These are phyloP conservation scores for Lactarius hatsudake DNA, from an alignment of 768 basidiomycete species.

Conservation along the genomic window DNA sequence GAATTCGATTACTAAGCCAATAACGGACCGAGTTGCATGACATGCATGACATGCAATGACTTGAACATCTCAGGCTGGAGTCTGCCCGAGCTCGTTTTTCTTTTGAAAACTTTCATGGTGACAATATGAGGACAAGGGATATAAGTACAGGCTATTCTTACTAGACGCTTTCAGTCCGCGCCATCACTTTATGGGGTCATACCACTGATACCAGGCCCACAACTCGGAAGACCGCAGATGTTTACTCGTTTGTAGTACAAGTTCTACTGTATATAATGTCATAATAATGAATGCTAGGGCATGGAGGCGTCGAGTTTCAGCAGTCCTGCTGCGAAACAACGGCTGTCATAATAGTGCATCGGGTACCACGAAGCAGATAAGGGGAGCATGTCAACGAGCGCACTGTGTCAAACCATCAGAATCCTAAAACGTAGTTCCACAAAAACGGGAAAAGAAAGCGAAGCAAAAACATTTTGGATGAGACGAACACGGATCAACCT, in stretches of 20 bases:
- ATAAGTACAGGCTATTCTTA: not conserved
- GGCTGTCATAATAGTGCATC: not conserved
- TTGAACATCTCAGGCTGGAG: no score
- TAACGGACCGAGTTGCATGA: no score
- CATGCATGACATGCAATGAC: no score
- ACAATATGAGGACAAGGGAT: no score
- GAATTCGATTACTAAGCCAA: no score
- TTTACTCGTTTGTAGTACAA: not conserved
- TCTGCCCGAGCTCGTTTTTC: no score
- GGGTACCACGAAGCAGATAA: not conserved
- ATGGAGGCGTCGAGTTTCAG: not conserved
- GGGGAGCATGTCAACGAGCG: not conserved
- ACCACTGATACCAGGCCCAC: no score
- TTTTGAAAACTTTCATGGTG: no score
- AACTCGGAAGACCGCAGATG: not conserved
- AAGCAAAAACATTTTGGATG: not conserved
- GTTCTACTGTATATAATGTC: not conserved
- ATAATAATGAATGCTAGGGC: not conserved
- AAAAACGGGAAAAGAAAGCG: not conserved
- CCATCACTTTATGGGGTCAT: not conserved
- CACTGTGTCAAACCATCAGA: not conserved
- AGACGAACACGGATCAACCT: not conserved
- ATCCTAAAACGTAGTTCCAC: not conserved
- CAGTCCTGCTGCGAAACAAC: not conserved
- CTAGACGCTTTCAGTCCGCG: no score